These are phyloP conservation scores for Citrullus mucosospermus DNA, from an alignment of 306 rosid genomes.

Conservation along the genomic window DNA sequence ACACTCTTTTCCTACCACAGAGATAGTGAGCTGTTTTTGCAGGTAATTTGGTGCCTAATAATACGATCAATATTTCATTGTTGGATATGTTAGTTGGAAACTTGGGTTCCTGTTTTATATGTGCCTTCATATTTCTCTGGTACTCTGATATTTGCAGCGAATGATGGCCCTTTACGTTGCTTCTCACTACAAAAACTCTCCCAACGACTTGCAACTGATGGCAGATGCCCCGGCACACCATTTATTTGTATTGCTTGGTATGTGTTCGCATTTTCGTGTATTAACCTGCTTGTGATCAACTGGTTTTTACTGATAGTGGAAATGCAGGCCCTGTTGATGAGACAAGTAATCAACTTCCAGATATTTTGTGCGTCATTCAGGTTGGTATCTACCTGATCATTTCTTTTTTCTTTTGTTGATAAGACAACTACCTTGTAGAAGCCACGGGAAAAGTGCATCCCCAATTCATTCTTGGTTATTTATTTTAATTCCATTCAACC, in stretches of 20 bases:
- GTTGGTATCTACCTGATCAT: slow-evolving; percentile 25
- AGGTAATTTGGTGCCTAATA: slow-evolving; percentile 36
- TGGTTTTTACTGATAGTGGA: slow-evolving; percentile 14
- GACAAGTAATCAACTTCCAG: slow-evolving; percentile 87
- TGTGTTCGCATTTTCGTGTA: slow-evolving; percentile 8
- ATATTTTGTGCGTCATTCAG: slow-evolving; percentile 94
- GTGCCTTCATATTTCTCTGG: slow-evolving; percentile 17
- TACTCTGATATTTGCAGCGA: slow-evolving; percentile 43
- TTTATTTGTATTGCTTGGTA: slow-evolving; percentile 92
- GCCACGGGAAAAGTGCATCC: too few relatives aligned
- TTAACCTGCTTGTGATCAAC: slow-evolving; percentile 4
- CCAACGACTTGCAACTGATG: slow-evolving; percentile 90
- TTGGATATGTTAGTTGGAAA: background rate
- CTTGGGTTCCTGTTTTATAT: background rate
- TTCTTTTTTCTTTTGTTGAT: too few relatives aligned
- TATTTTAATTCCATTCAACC: background rate
- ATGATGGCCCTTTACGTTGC: slow-evolving; percentile 98
- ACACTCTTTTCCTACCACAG: slow-evolving; percentile 87
- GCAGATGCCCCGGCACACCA: slow-evolving; percentile 99
- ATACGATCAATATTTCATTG: background rate
- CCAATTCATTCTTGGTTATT: too few relatives aligned
- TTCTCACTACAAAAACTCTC: slow-evolving; percentile 96
- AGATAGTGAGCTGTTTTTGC: slow-evolving; percentile 90
- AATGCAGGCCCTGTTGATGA: slow-evolving; percentile 86
- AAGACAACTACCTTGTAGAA: background rate